phyloP scores from a whole-genome alignment of 371 early-diverging fungal species.

The Syncephalastrum racemosum region DNA sequence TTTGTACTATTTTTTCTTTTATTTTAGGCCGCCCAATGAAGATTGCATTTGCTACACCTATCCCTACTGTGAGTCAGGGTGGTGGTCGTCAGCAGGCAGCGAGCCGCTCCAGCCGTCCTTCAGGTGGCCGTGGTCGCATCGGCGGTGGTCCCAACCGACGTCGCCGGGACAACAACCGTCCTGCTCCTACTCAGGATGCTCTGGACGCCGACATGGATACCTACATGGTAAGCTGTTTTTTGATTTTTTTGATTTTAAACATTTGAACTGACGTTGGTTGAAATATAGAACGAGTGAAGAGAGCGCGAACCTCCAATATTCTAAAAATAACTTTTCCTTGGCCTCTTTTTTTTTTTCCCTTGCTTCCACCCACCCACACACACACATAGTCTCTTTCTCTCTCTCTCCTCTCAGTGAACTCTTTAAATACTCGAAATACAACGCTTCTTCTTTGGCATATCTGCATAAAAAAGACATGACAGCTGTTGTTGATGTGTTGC shows the following conservation, averaged over 20 bases:
- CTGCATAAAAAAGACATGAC: no score
- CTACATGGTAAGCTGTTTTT: slow-evolving; percentile 38
- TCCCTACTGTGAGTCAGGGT: slow-evolving; percentile 5
- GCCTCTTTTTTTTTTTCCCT: no score
- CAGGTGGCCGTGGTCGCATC: slow-evolving; percentile 10
- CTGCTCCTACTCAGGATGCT: slow-evolving; percentile 42
- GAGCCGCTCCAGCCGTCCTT: background rate
- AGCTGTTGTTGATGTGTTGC: no score
- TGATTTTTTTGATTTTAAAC: background rate
- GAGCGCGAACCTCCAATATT: no score
- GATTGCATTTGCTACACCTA: slow-evolving; percentile 27
- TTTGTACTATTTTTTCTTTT: slow-evolving; percentile 1
- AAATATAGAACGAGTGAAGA: no score
- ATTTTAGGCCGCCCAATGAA: slow-evolving; percentile 50
- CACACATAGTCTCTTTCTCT: no score
- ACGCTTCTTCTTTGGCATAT: no score
- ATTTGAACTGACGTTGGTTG: no score
- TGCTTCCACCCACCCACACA: no score
- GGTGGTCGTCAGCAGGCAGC: background rate
- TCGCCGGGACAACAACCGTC: slow-evolving; percentile 29
- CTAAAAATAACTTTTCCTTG: no score
- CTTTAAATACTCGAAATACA: no score
- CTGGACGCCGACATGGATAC: slow-evolving; percentile 56
- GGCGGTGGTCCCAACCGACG: slow-evolving; percentile 14
- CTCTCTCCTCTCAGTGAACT: no score